Percentiles rank a stretch among this genome's conserved stretches.
phyloP scores from a whole-genome alignment of 2,329 filamentous ascomycete genomes.

The Colletotrichum sp. region DNA sequence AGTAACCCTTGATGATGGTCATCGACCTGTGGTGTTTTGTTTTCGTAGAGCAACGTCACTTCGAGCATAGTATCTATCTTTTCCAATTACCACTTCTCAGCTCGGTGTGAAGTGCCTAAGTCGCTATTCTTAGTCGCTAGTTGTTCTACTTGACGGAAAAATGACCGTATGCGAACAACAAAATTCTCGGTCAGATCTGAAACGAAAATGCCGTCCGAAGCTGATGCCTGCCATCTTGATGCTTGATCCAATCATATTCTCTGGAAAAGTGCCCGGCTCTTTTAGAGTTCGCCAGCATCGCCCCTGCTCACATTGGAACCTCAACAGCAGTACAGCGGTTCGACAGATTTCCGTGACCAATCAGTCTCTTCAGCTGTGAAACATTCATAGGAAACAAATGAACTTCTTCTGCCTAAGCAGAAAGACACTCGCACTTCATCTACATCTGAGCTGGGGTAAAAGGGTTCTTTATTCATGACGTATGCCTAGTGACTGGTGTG shows the following conservation, averaged over 20 bases:
- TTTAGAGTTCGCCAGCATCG: not conserved
- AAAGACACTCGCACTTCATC: not conserved
- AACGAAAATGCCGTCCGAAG: not conserved
- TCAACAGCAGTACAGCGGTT: not conserved
- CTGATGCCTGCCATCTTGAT: not conserved
- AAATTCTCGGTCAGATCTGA: not conserved
- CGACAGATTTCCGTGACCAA: not conserved
- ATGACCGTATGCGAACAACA: not conserved
- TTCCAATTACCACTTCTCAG: not conserved
- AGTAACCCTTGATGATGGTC: not conserved
- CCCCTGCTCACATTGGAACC: not conserved
- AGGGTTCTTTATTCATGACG: not conserved
- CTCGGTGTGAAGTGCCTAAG: not conserved
- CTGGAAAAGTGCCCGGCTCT: not conserved
- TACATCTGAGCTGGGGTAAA: not conserved
- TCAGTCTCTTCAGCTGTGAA: not conserved
- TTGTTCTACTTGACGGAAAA: not conserved
- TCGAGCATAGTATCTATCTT: not conserved
- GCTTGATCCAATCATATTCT: not conserved
- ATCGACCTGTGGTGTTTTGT: not conserved
- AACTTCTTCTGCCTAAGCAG: not conserved
- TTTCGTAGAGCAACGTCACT: not conserved
- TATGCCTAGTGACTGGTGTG: not conserved
- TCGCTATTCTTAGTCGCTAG: fast-evolving
- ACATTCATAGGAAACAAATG: not conserved